phyloP scores from a whole-genome alignment of 192 early-diverging fungal genomes.

The Cetraspora pellucida region DNA sequence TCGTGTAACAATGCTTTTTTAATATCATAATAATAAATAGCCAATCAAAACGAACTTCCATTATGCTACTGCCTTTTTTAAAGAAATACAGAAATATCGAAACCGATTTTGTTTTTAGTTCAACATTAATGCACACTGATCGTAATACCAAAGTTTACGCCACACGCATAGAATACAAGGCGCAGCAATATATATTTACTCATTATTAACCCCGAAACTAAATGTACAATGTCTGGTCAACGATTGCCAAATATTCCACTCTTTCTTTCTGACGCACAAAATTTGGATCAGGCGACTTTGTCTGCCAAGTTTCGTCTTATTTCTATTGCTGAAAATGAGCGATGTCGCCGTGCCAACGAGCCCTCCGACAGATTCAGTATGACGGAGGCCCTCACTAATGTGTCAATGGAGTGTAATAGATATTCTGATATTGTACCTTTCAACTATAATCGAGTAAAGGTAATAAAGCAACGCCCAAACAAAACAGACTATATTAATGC shows the following conservation, averaged over 20 bases:
- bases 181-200: no score
- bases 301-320: not conserved
- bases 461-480: slow-evolving; percentile 28
- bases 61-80: no score
- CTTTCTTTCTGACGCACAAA: slow-evolving; percentile 14
- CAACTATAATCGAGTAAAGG: slow-evolving; percentile 32
- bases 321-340: not conserved
- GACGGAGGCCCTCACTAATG: not conserved
- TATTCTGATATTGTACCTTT: slow-evolving; percentile 45
- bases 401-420: slow-evolving; percentile 34
- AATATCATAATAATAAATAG: no score
- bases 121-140: no score
- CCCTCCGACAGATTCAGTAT: not conserved
- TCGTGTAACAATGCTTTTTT: no score
- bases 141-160: no score
- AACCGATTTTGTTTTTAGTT: no score
- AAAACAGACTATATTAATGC: slow-evolving; percentile 84
- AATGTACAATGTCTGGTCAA: no score
- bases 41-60: no score
- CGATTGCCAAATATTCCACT: not conserved
- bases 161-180: no score
- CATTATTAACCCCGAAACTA: no score
- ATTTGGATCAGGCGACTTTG: not conserved
- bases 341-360: not conserved
- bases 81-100: no score